Evolutionary conservation across 805 yeast species (phyloP).

Genomic region (Nakazawaea anatomiae): DNA sequence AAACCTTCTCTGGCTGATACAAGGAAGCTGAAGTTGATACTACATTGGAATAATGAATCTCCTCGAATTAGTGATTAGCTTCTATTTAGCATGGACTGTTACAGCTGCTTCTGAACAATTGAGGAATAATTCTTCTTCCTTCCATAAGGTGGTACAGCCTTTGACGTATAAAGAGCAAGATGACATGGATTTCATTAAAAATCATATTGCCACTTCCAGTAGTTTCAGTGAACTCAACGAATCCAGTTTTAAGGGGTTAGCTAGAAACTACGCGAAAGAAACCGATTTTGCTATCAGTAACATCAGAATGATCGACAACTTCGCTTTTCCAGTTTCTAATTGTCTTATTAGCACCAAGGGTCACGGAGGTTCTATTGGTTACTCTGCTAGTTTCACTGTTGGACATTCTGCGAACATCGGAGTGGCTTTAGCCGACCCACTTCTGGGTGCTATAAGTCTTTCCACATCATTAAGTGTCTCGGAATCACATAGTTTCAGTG

Average conservation of each 20-base stretch:
- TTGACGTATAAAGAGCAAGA: background rate
- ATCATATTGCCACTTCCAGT: background rate
- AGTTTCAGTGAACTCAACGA: background rate
- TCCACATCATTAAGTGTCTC: background rate
- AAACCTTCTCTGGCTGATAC: no score
- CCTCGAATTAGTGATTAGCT: no score
- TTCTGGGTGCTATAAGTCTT: background rate
- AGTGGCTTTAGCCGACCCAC: background rate
- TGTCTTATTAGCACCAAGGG: conserved; percentile 5
- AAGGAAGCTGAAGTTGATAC: no score
- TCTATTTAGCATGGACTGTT: no score
- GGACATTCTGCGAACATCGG: background rate
- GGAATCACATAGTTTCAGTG: background rate
- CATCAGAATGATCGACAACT: background rate
- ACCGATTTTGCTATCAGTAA: background rate
- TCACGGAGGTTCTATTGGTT: conserved; percentile 8
- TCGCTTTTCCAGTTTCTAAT: conserved; percentile 6
- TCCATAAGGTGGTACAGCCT: background rate
- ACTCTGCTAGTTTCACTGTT: conserved; percentile 1
- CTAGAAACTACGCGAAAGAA: background rate
- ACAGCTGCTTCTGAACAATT: background rate
- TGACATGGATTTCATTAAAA: background rate
- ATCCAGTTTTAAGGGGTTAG: background rate
- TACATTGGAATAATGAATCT: no score
- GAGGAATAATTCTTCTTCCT: background rate